A percentile compares a stretch with the other conserved stretches of the same genome.
Evolutionary conservation across 2,329 filamentous ascomycete species (phyloP).

Genomic region (Rhynchosporium graminicola): DNA sequence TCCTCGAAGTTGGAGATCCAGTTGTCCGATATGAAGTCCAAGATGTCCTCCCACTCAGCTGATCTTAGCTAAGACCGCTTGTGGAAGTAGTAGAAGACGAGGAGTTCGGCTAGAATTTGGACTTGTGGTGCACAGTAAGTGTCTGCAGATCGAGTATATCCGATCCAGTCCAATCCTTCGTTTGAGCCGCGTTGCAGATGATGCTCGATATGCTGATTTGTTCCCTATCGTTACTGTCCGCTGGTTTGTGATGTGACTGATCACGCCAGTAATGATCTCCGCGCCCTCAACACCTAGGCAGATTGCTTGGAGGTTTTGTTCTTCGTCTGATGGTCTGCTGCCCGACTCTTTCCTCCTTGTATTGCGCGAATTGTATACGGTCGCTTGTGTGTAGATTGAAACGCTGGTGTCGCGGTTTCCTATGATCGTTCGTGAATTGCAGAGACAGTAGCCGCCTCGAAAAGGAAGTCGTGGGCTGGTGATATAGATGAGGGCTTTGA

Average conservation of each 20-base stretch:
- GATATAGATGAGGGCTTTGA: not conserved
- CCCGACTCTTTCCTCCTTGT: no score
- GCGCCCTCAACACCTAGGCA: no score
- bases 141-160: slow-evolving; percentile 8
- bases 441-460: not conserved
- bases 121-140: slow-evolving; percentile 11
- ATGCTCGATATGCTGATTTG: not conserved
- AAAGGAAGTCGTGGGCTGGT: not conserved
- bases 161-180: slow-evolving; percentile 7
- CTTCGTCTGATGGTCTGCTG: no score
- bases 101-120: not conserved
- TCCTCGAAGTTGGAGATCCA: not conserved
- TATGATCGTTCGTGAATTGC: not conserved
- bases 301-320: no score
- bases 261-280: not conserved
- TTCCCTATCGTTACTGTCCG: not conserved
- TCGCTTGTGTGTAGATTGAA: not conserved
- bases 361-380: no score
- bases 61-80: not conserved
- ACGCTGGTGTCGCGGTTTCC: not conserved
- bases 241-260: slow-evolving; percentile 1
- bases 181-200: slow-evolving; percentile 16
- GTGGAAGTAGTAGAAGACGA: not conserved
- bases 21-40: not conserved
- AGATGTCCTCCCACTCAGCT: not conserved